Base-by-base conservation (phyloP, 2,329 filamentous ascomycete genomes). In the Zasmidium cellare region DNA sequence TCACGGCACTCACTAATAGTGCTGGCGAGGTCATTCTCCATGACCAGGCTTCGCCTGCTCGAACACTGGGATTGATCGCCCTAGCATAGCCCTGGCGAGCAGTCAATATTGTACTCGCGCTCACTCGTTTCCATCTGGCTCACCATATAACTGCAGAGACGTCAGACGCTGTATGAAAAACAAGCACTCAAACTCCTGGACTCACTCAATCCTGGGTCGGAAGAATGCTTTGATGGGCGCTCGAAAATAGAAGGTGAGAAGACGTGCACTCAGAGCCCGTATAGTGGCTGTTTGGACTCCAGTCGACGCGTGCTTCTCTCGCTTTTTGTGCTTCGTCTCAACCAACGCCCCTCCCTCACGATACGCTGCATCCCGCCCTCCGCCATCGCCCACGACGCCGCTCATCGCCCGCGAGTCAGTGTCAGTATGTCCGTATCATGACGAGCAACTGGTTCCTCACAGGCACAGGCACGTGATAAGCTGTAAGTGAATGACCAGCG, bases 181-280 rank as follows among this genome's bases (percentile, higher is more conserved):
- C 19, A 9, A 50, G 53, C 47, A n/a, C n/a, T n/a, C 12, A 18
- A 19, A 24, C 19, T 24, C n/a, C 9, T 41, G 38, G 19, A 81
- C 81, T 72, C 92, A 96, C 78, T 97, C 92, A 63, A 97, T 91
- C 58, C 92, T 81, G 1, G 90, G 92, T 60, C 91, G 85, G 76
- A 97, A 96, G 72, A 97, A 97, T 16, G 92, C 90, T 76, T 96
- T 96, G 53, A 92, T 89, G 0, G 92, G 92, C 0, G 91, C 91
- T 56, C 92, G 83, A 72, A 96, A 97, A 77, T 96, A 97, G 68
- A 96, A 96, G 22, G 91, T 88, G 55, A 96, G 84, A 67, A 91
- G 81, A 71, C 96, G 89, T 7, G 91, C 89, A 67, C 88, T 92
- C 62, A 96, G 74, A 24, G 92, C 92, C 48, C 92, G 88, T 62